A percentile compares a stretch with the other conserved stretches of the same genome.
Conservation (phyloP, 2,329 filamentous ascomycete genomes). For the Cordyceps pruinosa region DNA sequence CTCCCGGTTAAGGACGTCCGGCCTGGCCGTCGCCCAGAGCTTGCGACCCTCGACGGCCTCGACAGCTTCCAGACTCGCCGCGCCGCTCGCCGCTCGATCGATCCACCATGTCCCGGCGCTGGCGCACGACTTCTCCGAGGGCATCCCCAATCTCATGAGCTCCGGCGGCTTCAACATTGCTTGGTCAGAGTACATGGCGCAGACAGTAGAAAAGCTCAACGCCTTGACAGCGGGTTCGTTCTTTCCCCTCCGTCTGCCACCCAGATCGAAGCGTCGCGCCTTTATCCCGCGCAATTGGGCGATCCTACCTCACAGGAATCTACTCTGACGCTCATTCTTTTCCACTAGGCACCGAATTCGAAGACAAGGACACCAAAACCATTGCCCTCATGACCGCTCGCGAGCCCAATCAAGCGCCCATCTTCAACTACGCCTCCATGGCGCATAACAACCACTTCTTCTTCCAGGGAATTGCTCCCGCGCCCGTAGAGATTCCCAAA, state of each 20-base stretch:
- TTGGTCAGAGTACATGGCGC: slow-evolving; percentile 75
- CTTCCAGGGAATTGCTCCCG: slow-evolving; percentile 51
- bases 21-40: slow-evolving; percentile 31
- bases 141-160: slow-evolving; percentile 65
- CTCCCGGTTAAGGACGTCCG: slow-evolving; percentile 47
- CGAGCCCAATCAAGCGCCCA: slow-evolving; percentile 65
- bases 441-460: slow-evolving; percentile 86
- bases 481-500: slow-evolving; percentile 46
- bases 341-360: slow-evolving; percentile 54
- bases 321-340: slow-evolving; percentile 14
- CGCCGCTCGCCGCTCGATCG: slow-evolving; percentile 30
- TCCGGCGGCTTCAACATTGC: slow-evolving; percentile 63
- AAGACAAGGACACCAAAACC: slow-evolving; percentile 54
- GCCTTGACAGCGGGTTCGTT: slow-evolving; percentile 60
- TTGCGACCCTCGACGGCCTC: slow-evolving; percentile 30
- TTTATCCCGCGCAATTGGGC: neutral
- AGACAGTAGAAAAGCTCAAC: slow-evolving; percentile 72
- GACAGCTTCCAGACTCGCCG: slow-evolving; percentile 28
- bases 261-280: neutral
- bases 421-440: slow-evolving; percentile 97
- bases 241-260: neutral
- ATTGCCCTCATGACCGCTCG: slow-evolving; percentile 72
- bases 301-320: neutral
- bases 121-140: slow-evolving; percentile 39
- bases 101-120: slow-evolving; percentile 43